phyloP scores from a whole-genome alignment of 2,329 filamentous ascomycete genomes.

The Dendrostoma leiphaemia region DNA sequence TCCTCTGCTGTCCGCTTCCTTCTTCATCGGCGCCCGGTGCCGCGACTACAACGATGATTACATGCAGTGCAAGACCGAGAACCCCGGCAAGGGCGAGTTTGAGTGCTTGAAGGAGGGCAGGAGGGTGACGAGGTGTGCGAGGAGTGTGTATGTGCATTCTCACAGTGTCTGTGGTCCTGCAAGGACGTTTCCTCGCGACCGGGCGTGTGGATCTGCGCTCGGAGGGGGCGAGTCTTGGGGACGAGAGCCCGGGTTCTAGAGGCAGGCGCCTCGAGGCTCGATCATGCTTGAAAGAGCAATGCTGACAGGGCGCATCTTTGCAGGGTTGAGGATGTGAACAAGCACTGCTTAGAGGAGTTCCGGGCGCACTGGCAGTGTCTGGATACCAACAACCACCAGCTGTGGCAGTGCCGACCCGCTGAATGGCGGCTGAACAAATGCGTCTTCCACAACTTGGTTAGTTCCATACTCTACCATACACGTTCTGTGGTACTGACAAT shows the following conservation, averaged over 20 bases:
- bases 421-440: conserved; percentile 94
- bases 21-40: conserved; percentile 97
- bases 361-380: conserved; percentile 92
- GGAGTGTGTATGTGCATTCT: conserved; percentile 77
- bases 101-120: conserved; percentile 96
- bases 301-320: conserved; percentile 11
- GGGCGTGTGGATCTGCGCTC: too few relatives aligned
- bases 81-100: conserved; percentile 84
- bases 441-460: conserved; percentile 91
- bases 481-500: too few relatives aligned
- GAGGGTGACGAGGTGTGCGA: conserved; percentile 93
- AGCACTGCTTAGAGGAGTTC: conserved; percentile 88
- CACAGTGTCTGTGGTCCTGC: background rate
- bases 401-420: conserved; percentile 88
- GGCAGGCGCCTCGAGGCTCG: background rate
- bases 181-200: too few relatives aligned
- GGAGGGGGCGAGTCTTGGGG: background rate
- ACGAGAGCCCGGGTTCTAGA: background rate
- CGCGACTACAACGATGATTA: conserved; percentile 96
- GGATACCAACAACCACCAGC: conserved; percentile 95
- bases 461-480: conserved; percentile 32
- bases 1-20: conserved; percentile 85
- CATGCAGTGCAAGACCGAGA: conserved; percentile 99
- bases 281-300: background rate
- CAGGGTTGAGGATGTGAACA: conserved; percentile 94